A percentile compares a stretch with the other conserved stretches of the same genome.
These are phyloP conservation scores for Trichoderma sp. DNA, from an alignment of 2,329 filamentous ascomycete genomes.

Conservation along the genomic window DNA sequence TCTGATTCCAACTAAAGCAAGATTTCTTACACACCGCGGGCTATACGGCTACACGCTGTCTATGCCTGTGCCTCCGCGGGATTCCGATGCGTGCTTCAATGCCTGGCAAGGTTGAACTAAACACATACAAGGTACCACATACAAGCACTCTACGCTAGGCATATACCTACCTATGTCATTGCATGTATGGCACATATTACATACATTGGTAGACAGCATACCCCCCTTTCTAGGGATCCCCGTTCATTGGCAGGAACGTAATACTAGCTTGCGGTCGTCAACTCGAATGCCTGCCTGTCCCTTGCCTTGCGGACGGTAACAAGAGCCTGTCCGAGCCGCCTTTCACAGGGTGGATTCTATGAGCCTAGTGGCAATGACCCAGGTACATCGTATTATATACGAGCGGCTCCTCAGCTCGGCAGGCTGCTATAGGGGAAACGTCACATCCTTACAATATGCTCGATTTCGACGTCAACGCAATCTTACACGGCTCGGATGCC, in stretches of 20 bases:
- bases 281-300: background rate
- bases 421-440: background rate
- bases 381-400: background rate
- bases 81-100: background rate
- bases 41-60: background rate
- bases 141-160: background rate
- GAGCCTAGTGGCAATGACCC: background rate
- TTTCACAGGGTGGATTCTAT: background rate
- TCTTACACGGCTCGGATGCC: slow-evolving; percentile 14
- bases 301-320: background rate
- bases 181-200: background rate
- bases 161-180: too few species aligned
- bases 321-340: background rate
- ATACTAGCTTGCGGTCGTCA: background rate
- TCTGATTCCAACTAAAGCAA: background rate
- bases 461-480: slow-evolving; percentile 10
- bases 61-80: background rate
- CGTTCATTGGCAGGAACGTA: background rate
- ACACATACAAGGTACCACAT: background rate
- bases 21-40: background rate
- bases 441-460: background rate
- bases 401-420: background rate
- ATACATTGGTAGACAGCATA: background rate
- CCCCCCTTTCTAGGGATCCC: background rate
- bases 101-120: background rate